Percentiles rank a stretch among this genome's conserved stretches.
Conservation (phyloP, 768 basidiomycete species). For the Suillus brevipes region DNA sequence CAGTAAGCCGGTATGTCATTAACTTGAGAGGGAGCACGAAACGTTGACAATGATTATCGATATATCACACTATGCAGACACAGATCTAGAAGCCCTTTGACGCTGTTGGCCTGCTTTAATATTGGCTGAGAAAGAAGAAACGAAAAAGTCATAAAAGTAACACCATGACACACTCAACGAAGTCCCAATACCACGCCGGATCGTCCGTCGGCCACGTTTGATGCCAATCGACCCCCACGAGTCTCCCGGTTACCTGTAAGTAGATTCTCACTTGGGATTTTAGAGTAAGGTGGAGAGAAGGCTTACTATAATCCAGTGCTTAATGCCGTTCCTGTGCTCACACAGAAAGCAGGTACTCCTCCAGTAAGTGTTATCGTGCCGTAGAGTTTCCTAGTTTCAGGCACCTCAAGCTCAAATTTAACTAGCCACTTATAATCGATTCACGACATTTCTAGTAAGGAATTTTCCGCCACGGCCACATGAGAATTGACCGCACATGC, state of each 20-base stretch:
- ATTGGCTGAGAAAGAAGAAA: background rate
- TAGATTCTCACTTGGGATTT: background rate
- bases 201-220: background rate
- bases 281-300: background rate
- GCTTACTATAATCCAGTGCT: background rate
- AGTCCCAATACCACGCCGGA: background rate
- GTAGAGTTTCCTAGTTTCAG: background rate
- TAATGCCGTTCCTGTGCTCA: background rate
- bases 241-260: background rate
- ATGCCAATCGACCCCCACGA: background rate
- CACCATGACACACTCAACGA: background rate
- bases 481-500: background rate
- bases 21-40: background rate
- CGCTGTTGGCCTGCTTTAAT: background rate
- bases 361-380: background rate
- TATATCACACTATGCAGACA: background rate
- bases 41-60: background rate
- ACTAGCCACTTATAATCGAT: background rate
- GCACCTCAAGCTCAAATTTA: conserved; percentile 1
- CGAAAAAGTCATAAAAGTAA: background rate
- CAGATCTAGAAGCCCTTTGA: background rate
- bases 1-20: background rate
- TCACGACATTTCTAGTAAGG: background rate
- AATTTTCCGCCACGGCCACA: conserved; percentile 8
- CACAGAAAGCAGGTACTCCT: background rate